phyloP scores from a whole-genome alignment of 305 asterid species.

The Solanum aculeatissimum region DNA sequence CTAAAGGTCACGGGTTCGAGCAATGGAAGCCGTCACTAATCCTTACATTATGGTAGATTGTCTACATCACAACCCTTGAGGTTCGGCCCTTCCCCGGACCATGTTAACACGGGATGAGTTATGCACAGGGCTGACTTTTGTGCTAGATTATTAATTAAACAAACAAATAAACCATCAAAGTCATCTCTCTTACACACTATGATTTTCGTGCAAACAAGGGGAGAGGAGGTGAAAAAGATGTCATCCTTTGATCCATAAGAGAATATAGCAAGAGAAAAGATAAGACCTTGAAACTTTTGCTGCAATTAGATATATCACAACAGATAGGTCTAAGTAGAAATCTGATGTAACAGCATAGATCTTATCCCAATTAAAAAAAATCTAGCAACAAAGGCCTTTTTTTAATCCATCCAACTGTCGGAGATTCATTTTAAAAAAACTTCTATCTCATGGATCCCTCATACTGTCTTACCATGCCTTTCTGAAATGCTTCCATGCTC shows the following conservation, averaged over 20 bases:
- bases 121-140: not conserved
- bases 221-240: not conserved
- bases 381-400: not conserved
- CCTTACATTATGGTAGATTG: not conserved
- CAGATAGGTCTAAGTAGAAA: not conserved
- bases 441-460: not conserved
- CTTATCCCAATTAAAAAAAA: not conserved
- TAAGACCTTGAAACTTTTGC: not conserved
- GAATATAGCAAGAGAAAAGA: not conserved
- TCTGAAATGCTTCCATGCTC: not conserved
- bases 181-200: not conserved
- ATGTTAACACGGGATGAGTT: not conserved
- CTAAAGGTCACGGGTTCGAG: not conserved
- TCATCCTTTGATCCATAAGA: not conserved
- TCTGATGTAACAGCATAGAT: not conserved
- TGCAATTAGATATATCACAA: not conserved
- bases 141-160: not conserved
- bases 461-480: not conserved
- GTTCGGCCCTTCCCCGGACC: not conserved
- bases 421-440: accelerated
- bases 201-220: not conserved
- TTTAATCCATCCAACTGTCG: not conserved
- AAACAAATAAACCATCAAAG: not conserved
- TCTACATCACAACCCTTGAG: not conserved
- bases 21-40: not conserved